Base-by-base conservation (phyloP, 1,284 basidiomycete species). In the Sphaerobolus stellatus region DNA sequence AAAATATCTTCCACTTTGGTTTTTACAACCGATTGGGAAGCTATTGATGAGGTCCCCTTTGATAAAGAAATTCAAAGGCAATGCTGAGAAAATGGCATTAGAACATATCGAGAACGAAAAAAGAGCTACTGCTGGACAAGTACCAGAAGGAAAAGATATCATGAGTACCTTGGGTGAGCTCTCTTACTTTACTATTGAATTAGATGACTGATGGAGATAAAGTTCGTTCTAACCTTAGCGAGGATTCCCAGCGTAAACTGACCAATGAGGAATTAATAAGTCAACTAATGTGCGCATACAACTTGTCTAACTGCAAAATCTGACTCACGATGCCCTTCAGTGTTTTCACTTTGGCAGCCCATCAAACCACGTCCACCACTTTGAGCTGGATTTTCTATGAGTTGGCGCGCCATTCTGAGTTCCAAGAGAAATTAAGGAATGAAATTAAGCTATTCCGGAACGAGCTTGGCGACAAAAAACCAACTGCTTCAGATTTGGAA, bases 181-280 rank as follows among this genome's bases (percentile, higher is more conserved):
- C 22, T n/a, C n/a, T n/a, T n/a, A n/a, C 36, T 7, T 3, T n/a
- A 38, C 22, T 3, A 38, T 38, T 5, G 4, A 7, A 38, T n/a
- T 22, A 7, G 5, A 16, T 38, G 36, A 38, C 3, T 38, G 36
- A 38, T n/a, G n/a, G n/a, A n/a, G n/a, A n/a, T 28, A 0, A 48
- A 83, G 83, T 83, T 41, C 76, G 74, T 61, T 80, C 81, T 6
- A 84, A 84, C 57, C 69, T 69, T 40, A 74, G 75, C 4, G 70
- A 78, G 43, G 67, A 77, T 8, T 71, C 71, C 45, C 74, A 70
- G 54, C 67, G 68, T 22, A 71, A 69, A 52, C 64, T 86, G 52
- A 74, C 61, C 4, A 76, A 82, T 29, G 73, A 76, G 27, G 84
- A 83, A 56, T 64, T 84, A 59, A 58, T 80, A 2, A 66, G 80